Evolutionary conservation across 306 rosid species (phyloP), one percentile per base, ranked within the genome.

Genomic region (Potentilla sterilis): DNA sequence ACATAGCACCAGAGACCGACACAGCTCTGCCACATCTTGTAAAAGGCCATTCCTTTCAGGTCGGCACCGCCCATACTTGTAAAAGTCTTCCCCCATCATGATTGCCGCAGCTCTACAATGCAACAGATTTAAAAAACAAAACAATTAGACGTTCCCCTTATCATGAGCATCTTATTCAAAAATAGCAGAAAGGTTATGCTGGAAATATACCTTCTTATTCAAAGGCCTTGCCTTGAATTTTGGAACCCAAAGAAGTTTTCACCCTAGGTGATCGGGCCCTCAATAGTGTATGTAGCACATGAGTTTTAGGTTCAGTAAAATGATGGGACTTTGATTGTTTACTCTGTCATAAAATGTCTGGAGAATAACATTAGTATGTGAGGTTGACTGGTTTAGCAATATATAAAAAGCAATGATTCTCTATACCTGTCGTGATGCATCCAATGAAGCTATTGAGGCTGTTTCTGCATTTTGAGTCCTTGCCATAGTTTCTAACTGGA

Each of bases 171-270:
- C 6, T 7, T 19, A 28, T 16, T 10, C 4, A 24, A 70, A 43
- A 15, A 0, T 32, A n/a, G 57, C 21, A 2, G 44, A 61, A 73
- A 62, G n/a, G n/a, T n/a, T n/a, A n/a, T n/a, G n/a, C n/a, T n/a
- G 16, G 42, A 14, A 51, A 2, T 14, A n/a, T 85, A 95, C 99
- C 93, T 96, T 96, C 85, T 92, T 96, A 82, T 96, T 93, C 58
- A 96, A 74, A 78, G 99, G 96, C 83, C 73, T 92, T 4, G 99
- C 99, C 80, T 88, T 92, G 75, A 96, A 96, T 81, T 90, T 96
- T 54, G 98, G 96, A 46, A 81, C 65, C 58, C 42, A 84, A 51
- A 1, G 96, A 89, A 81, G 86, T 95, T 83, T 90, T 95, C 81
- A 86, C 89, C 70, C 61, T 80, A 7, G 89, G 76, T 55, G 96